Conservation (phyloP, 495 filamentous ascomycete species). For the Rusavskia elegans region DNA sequence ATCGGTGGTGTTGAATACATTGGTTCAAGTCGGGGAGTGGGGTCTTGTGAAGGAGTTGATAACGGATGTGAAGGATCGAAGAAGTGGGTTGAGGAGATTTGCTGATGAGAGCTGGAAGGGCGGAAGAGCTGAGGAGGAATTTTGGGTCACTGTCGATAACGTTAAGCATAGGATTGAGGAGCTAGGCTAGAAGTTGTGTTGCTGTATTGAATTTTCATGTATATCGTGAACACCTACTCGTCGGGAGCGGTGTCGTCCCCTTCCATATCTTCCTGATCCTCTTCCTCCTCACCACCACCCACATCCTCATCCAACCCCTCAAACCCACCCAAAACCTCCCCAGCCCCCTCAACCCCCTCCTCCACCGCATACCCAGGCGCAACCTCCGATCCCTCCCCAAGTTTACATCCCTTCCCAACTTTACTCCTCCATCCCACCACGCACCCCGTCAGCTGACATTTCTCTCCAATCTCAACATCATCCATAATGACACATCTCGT, state of each 20-base stretch:
- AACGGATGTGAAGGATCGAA: slow-evolving; percentile 18
- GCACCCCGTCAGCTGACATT: slow-evolving; percentile 63
- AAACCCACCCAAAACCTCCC: slow-evolving; percentile 74
- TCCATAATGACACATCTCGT: slow-evolving; percentile 82
- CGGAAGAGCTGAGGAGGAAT: slow-evolving; percentile 12
- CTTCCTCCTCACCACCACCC: slow-evolving; percentile 16
- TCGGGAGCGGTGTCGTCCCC: background rate
- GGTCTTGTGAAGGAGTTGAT: slow-evolving; percentile 21
- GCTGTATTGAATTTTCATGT: background rate
- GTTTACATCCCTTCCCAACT: slow-evolving; percentile 55
- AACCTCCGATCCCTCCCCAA: slow-evolving; percentile 71
- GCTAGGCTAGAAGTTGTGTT: background rate
- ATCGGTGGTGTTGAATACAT: slow-evolving; percentile 25
- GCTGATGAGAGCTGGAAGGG: background rate
- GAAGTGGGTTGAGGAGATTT: slow-evolving; percentile 10
- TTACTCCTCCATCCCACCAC: slow-evolving; percentile 61
- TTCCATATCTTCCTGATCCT: slow-evolving; percentile 5
- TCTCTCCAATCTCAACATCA: slow-evolving; percentile 62
- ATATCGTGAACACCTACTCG: too few relatives aligned
- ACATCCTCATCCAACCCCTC: slow-evolving; percentile 50
- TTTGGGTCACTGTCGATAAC: slow-evolving; percentile 14
- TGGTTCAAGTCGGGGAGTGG: slow-evolving; percentile 28
- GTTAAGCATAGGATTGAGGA: slow-evolving; percentile 4
- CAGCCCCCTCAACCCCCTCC: slow-evolving; percentile 67
- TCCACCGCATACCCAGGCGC: slow-evolving; percentile 74